Evolutionary conservation across 371 early-diverging fungal genomes (phyloP).

Genomic region (Syncephalastrum monosporum): DNA sequence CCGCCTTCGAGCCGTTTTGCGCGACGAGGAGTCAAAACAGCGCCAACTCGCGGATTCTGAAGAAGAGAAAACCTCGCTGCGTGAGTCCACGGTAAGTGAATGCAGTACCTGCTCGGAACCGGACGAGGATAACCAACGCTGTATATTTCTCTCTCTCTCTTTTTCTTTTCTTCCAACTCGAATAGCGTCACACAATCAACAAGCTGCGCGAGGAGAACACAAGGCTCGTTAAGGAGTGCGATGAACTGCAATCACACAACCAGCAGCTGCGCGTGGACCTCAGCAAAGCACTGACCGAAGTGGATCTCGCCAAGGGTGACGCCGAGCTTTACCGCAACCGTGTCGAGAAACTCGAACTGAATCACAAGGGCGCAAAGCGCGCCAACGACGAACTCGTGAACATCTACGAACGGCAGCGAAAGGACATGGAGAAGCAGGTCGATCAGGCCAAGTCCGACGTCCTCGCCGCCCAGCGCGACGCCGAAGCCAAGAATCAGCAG

Average conservation of each 20-base stretch:
- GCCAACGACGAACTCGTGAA: conserved; percentile 14
- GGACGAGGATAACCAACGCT: too few species aligned
- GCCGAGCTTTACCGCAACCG: conserved; percentile 11
- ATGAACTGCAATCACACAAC: background rate
- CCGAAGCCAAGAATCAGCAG: conserved; percentile 5
- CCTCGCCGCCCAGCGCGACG: conserved; percentile 11
- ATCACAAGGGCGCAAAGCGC: conserved; percentile 8
- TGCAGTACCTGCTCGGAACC: too few species aligned
- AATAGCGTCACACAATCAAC: background rate
- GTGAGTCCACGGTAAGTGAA: too few species aligned
- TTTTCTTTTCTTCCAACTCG: too few species aligned
- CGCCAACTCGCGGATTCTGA: too few species aligned
- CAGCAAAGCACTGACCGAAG: conserved; percentile 1
- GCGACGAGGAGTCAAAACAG: too few species aligned
- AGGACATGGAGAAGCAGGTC: conserved; percentile 11
- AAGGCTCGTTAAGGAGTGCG: conserved; percentile 12
- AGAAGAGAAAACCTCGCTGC: too few species aligned
- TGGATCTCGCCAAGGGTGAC: conserved; percentile 8
- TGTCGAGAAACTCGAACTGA: conserved; percentile 13
- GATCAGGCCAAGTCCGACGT: conserved; percentile 5
- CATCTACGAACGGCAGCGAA: conserved; percentile 16
- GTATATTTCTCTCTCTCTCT: too few species aligned
- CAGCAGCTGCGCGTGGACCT: conserved; percentile 10
- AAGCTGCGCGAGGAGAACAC: conserved; percentile 9
- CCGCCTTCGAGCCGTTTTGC: too few species aligned